phyloP scores from a whole-genome alignment of 208 protist genomes.

The Crithidia acanthocephali region DNA sequence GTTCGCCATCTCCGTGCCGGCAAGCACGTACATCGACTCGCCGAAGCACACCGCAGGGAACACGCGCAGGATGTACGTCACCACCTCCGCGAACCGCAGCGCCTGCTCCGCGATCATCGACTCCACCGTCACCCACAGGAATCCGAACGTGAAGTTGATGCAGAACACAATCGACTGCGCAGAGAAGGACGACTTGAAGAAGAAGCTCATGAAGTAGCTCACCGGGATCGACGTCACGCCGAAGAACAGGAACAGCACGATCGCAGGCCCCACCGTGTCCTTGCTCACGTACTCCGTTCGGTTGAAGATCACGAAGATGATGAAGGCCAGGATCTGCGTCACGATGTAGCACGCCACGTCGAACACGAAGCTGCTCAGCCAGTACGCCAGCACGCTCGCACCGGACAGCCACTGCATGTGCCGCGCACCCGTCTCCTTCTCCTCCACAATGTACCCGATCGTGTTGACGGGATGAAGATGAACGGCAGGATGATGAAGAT shows the following conservation, averaged over 20 bases:
- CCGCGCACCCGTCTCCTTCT: conserved; percentile 72
- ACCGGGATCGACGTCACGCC: conserved; percentile 70
- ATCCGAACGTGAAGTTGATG: conserved; percentile 83
- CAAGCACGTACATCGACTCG: conserved; percentile 76
- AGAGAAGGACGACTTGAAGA: conserved; percentile 73
- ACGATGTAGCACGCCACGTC: conserved; percentile 71
- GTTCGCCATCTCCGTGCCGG: conserved; percentile 49
- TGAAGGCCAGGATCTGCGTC: conserved; percentile 61
- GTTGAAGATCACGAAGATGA: conserved; percentile 73
- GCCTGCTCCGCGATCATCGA: conserved; percentile 59
- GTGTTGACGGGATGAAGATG: conserved; percentile 82
- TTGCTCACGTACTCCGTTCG: conserved; percentile 70
- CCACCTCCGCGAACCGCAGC: conserved; percentile 50
- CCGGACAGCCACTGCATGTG: conserved; percentile 89
- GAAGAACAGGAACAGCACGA: conserved; percentile 78
- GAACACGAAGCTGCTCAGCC: conserved; percentile 81
- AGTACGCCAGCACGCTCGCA: conserved; percentile 68
- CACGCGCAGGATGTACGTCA: conserved; percentile 60
- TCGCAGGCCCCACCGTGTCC: conserved; percentile 47
- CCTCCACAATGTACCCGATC: conserved; percentile 79
- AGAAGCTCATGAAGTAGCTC: conserved; percentile 81
- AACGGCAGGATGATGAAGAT: conserved; percentile 87
- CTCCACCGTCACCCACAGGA: conserved; percentile 80
- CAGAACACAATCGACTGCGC: conserved; percentile 83
- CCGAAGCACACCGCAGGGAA: conserved; percentile 78